phyloP scores from a whole-genome alignment of 2,329 filamentous ascomycete genomes.

The Fusarium luffae region DNA sequence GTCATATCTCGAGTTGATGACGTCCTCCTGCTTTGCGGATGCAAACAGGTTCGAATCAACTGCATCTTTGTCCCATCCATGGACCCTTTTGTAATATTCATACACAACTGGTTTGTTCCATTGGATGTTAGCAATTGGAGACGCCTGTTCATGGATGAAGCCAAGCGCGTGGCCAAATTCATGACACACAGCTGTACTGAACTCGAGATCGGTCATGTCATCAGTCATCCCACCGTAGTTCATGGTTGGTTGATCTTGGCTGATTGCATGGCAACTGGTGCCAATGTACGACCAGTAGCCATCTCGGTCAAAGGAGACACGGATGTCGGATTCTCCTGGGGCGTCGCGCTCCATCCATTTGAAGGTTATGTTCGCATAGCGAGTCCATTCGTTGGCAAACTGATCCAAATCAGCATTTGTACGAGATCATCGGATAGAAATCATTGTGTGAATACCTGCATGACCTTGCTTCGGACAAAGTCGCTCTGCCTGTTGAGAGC shows the following conservation, averaged over 20 bases:
- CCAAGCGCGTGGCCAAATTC: not conserved
- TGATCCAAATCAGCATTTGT: not conserved
- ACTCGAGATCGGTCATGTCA: not conserved
- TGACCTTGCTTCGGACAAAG: not conserved
- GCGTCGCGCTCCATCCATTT: not conserved
- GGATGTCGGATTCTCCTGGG: not conserved
- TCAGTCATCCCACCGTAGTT: not conserved
- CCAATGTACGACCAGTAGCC: not conserved
- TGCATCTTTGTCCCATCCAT: not conserved
- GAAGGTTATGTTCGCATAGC: not conserved
- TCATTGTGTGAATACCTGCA: not conserved
- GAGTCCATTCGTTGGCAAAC: not conserved
- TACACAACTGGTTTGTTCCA: not conserved
- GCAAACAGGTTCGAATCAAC: not conserved
- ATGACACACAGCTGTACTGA: not conserved
- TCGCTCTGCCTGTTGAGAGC: not conserved
- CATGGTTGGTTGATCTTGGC: not conserved
- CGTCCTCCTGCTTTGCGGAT: not conserved
- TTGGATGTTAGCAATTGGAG: not conserved
- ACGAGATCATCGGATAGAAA: accelerated
- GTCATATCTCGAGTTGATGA: not conserved
- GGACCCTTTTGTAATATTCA: not conserved
- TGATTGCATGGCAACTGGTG: not conserved
- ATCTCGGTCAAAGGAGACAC: not conserved
- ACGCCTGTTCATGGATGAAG: not conserved